phyloP scores from a whole-genome alignment of 768 basidiomycete species.

The Coprinopsis sp. region DNA sequence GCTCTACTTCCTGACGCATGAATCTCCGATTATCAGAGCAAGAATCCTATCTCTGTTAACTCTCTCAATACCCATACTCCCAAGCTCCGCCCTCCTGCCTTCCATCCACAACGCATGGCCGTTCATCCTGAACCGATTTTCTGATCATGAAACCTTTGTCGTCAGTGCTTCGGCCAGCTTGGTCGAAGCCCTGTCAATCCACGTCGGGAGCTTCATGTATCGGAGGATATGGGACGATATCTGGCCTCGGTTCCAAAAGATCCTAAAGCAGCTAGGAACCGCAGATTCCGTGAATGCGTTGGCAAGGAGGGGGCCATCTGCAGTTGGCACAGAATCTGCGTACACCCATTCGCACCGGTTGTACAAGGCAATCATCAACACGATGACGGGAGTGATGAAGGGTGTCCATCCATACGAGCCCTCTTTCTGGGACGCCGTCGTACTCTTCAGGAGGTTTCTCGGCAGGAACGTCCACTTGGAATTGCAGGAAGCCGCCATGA shows the following conservation, averaged over 20 bases:
- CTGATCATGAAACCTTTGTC: constrained; percentile 72
- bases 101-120: constrained; percentile 90
- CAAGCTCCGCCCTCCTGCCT: constrained; percentile 73
- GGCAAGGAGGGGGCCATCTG: constrained; percentile 44
- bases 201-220: constrained; percentile 84
- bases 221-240: constrained; percentile 85
- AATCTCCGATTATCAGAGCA: constrained; percentile 80
- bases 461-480: constrained; percentile 63
- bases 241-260: constrained; percentile 75
- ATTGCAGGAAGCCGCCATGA: constrained; percentile 60
- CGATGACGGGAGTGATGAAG: constrained; percentile 62
- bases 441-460: constrained; percentile 76
- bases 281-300: constrained; percentile 68
- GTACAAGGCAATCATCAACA: constrained; percentile 69
- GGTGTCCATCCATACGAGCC: constrained; percentile 68
- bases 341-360: constrained; percentile 81
- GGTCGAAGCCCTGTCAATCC: constrained; percentile 62
- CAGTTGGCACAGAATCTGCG: constrained; percentile 52
- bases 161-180: constrained; percentile 70
- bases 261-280: constrained; percentile 57
- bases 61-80: constrained; percentile 67
- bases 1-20: constrained; percentile 86
- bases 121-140: constrained; percentile 81
- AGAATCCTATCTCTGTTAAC: constrained; percentile 74
- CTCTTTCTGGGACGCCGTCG: constrained; percentile 75